phyloP scores from a whole-genome alignment of 2,329 filamentous ascomycete species.

The Fusarium staphyleae region DNA sequence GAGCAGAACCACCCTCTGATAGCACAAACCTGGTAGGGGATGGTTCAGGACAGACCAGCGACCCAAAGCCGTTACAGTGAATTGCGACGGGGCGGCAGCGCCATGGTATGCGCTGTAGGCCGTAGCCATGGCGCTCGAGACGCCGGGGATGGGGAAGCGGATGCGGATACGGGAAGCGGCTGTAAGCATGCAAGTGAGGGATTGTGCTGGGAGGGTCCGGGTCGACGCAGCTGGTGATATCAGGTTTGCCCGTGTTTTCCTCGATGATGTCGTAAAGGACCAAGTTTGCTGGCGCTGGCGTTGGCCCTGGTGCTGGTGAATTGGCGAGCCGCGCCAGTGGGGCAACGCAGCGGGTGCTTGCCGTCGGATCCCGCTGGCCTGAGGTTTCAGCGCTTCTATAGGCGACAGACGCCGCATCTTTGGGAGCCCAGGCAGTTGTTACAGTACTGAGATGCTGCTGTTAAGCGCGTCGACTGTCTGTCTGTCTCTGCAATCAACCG shows the following conservation, averaged over 20 bases:
- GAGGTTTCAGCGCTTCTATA: slow-evolving; percentile 39
- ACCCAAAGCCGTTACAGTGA: slow-evolving; percentile 76
- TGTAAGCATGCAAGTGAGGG: slow-evolving; percentile 37
- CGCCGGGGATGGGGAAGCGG: slow-evolving; percentile 32
- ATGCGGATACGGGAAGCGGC: slow-evolving; percentile 34
- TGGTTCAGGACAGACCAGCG: slow-evolving; percentile 84
- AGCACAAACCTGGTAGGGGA: slow-evolving; percentile 71
- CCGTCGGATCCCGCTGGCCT: slow-evolving; percentile 19
- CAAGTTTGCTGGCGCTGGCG: slow-evolving; percentile 28
- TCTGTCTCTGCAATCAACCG: background rate
- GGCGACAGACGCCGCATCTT: slow-evolving; percentile 36
- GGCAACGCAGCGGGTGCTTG: slow-evolving; percentile 1
- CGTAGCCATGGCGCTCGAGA: slow-evolving; percentile 50
- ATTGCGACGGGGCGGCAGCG: slow-evolving; percentile 42
- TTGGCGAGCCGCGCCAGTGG: slow-evolving; percentile 21
- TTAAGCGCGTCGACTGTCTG: background rate
- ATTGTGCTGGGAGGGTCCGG: background rate
- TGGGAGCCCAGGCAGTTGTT: no score
- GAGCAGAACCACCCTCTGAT: slow-evolving; percentile 4
- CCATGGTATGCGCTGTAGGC: slow-evolving; percentile 50
- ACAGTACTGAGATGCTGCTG: no score
- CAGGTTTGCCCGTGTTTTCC: slow-evolving; percentile 2
- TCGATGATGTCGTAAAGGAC: slow-evolving; percentile 31
- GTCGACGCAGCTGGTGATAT: background rate
- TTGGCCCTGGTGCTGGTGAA: slow-evolving; percentile 19